Base-by-base conservation (phyloP, 2,329 filamentous ascomycete genomes). In the Aspergillus transmontanensis region DNA sequence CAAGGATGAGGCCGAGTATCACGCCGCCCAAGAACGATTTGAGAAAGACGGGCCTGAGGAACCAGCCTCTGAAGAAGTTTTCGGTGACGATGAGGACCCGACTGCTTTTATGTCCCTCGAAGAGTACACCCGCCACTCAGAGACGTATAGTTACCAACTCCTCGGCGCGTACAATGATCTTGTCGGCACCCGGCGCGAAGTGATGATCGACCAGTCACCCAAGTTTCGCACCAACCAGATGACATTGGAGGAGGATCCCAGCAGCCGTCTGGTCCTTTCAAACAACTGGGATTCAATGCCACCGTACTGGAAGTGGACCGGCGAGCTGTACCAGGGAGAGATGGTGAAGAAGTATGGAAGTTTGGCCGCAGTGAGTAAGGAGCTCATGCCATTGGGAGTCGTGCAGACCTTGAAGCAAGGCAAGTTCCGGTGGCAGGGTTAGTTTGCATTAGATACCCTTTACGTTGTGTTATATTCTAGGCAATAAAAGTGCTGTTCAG, bases 1-100 rank as follows among this genome's bases (percentile, higher is more conserved):
- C 11, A 61, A 83, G 1, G 82, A 84, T 1, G 87, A 88, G 39
- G 83, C 85, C 21, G 83, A 86, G 66, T 82, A 85, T 16, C 85
- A 87, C 51, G 82, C 41, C 5, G 71, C 67, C 39, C 79, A 78
- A 64, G 71, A 74, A 45, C 64, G 54, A 2, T 79, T 77, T 59
- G 71, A 76, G 32, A 68, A 71, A 39, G 56, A 69, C 21, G 74
- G 74, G 50, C 59, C 53, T 41, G n/a, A 28, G 6, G 14, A 59
- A 4, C 46, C 57, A 28, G 45, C 30, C 28, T 12, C 46, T 11
- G 28, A 30, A 23, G 57, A 58, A 16, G 19, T 34, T 16, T 51
- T 41, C 36, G 51, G 21, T 23, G 53, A 58, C 43, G 51, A 36
- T 28, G 55, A 61, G 26, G 59, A 53, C 28, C 43, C 54, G 6